A percentile compares a stretch with the other conserved stretches of the same genome.
phyloP scores from a whole-genome alignment of 164 flowering plant species.

The Taxillus chinensis region DNA sequence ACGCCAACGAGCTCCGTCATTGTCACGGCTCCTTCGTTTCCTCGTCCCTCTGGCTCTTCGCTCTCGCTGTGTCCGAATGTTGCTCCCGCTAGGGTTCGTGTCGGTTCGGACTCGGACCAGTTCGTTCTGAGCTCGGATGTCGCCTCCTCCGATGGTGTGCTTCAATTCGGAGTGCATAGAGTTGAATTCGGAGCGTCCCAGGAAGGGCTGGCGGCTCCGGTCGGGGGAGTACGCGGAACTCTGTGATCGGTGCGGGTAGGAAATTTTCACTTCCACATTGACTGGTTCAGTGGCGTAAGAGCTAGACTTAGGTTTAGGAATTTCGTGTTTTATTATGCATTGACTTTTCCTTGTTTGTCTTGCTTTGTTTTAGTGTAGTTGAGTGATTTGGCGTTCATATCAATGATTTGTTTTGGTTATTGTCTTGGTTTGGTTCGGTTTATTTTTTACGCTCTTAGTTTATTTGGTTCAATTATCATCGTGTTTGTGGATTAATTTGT shows the following conservation, averaged over 20 bases:
- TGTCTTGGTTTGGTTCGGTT: too few relatives aligned
- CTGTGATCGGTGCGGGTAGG: conserved; percentile 87
- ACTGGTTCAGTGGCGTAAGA: neutral
- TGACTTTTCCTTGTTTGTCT: neutral
- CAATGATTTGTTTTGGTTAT: too few relatives aligned
- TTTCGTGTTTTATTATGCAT: neutral
- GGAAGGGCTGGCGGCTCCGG: conserved; percentile 78
- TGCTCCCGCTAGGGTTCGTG: conserved; percentile 4
- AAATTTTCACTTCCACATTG: neutral
- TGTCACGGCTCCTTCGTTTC: neutral
- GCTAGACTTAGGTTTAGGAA: neutral
- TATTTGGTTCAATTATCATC: too few relatives aligned
- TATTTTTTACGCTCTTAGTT: too few relatives aligned
- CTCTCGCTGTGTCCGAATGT: neutral
- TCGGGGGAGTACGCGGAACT: conserved; percentile 64
- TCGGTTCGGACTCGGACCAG: neutral
- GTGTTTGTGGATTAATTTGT: too few relatives aligned
- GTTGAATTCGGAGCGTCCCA: conserved; percentile 30
- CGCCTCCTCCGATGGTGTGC: conserved; percentile 35
- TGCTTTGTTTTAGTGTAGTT: too few relatives aligned
- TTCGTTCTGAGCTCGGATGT: conserved; percentile 8
- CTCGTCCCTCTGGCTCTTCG: neutral
- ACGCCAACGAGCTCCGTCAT: neutral
- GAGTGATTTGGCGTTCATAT: too few relatives aligned
- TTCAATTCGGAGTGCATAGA: conserved; percentile 62